Evolutionary conservation across 805 yeast genomes (phyloP), one percentile per base, ranked within the genome.

Genomic region (Ogataea glucozyma): DNA sequence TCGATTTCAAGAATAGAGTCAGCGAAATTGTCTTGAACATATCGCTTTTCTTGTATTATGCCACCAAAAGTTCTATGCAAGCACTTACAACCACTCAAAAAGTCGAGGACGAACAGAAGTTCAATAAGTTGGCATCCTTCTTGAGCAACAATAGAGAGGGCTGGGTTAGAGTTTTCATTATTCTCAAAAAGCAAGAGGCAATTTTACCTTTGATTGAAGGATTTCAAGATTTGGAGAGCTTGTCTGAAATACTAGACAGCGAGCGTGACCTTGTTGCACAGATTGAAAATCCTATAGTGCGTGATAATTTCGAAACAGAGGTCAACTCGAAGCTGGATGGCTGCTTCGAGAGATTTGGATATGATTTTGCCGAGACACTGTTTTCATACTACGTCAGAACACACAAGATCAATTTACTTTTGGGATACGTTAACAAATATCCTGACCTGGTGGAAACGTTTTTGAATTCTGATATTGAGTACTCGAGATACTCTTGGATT

Each of bases 401-500:
- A 6, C 78, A 77, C 24, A 75, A 81, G 47, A 64, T 78, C 22
- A 73, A 75, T 44, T 62, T 73, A 2, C 57, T 88, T 21, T 68
- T 89, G 37, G 65, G 75, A 10, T 78, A 74, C 12, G 83, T 83
- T 57, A 75, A 78, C 7, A 69, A 74, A 21, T 78, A 78, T 53
- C 68, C 73, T 20, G 60, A 62, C 1, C 75, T 65, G 49, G 62
- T 87, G 40, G 66, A 73, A 20, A 61, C 64, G 47, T 89, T 80
- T 56, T 74, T 89, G 45, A 51, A 60, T 2, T 70, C 71, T 22
- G 63, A 66, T 39, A 58, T 66, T 20, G 54, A 64, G 2, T 75
- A 77, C 26, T 71, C 78, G 4, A 65, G 72, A 30, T 73, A 86
- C 38, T 73, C 87, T 2, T 89, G 96, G 96, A 81, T 88, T 16